These are phyloP conservation scores for Exophiala oligosperma DNA, from an alignment of 2,329 filamentous ascomycete species.

Conservation along the genomic window DNA sequence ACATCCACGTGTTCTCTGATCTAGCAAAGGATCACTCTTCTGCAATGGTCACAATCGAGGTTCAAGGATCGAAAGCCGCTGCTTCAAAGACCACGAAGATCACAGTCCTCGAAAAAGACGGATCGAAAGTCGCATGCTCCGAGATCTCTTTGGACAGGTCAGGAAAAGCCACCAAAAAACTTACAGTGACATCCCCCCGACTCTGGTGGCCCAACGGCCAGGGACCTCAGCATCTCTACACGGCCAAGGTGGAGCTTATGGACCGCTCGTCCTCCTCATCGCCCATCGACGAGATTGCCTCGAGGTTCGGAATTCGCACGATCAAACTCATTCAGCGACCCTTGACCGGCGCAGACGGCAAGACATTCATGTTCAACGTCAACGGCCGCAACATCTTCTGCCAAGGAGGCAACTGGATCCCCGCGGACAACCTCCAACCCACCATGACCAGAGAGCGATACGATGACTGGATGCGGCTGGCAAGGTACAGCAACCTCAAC, in stretches of 20 bases:
- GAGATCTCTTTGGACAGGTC: neutral
- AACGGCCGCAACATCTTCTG: slow-evolving; percentile 69
- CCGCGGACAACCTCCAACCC: slow-evolving; percentile 61
- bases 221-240: neutral
- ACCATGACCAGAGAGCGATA: slow-evolving; percentile 55
- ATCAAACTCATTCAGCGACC: slow-evolving; percentile 40
- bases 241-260: neutral
- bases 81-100: neutral
- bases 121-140: neutral
- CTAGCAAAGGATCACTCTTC: neutral
- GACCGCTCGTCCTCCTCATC: neutral
- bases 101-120: neutral
- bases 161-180: neutral
- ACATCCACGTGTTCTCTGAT: neutral
- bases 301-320: slow-evolving; percentile 53
- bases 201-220: neutral
- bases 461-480: slow-evolving; percentile 60
- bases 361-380: slow-evolving; percentile 64
- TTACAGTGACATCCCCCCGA: neutral
- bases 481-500: slow-evolving; percentile 60
- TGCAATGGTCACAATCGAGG: neutral
- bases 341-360: slow-evolving; percentile 47
- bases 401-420: slow-evolving; percentile 67
- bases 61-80: neutral
- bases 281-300: neutral